Percentiles rank a stretch among this genome's conserved stretches.
Conservation (phyloP, 345 rosid genomes). For the Cardamine occulta region DNA sequence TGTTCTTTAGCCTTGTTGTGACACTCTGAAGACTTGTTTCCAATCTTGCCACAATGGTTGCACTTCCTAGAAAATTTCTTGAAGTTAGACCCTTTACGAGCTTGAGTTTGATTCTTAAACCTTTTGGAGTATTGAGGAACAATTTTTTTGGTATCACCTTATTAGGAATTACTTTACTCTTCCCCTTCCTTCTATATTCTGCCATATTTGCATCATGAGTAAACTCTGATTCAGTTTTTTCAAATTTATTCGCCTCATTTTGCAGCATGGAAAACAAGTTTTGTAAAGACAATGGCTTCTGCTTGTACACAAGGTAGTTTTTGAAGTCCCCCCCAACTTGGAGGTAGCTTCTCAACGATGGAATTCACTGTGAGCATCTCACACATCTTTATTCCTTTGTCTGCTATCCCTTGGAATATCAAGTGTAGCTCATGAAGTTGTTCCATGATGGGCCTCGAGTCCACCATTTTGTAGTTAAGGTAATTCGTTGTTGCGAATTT, state of each 20-base stretch:
- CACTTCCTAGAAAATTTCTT: not conserved
- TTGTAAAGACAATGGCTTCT: not conserved
- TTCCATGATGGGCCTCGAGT: not conserved
- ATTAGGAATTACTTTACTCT: not conserved
- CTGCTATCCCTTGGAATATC: not conserved
- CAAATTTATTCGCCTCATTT: not conserved
- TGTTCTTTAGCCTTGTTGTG: not conserved
- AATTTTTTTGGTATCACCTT: not conserved
- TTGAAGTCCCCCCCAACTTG: not conserved
- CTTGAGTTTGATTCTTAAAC: not conserved
- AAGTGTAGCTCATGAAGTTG: not conserved
- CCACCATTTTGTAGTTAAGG: too few species aligned
- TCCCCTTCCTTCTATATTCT: not conserved
- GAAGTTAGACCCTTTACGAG: not conserved
- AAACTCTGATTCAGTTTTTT: not conserved
- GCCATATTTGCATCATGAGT: not conserved
- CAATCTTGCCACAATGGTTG: not conserved
- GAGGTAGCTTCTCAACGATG: not conserved
- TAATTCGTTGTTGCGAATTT: not conserved
- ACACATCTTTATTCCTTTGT: not conserved
- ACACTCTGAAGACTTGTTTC: not conserved
- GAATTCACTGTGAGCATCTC: not conserved
- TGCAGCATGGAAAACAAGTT: not conserved
- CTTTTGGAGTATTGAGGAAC: not conserved
- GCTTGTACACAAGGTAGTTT: not conserved